Percentiles rank a stretch among this genome's conserved stretches.
These are phyloP conservation scores for Naegleria gruberi DNA, from an alignment of 208 protist genomes.

Conservation along the genomic window DNA sequence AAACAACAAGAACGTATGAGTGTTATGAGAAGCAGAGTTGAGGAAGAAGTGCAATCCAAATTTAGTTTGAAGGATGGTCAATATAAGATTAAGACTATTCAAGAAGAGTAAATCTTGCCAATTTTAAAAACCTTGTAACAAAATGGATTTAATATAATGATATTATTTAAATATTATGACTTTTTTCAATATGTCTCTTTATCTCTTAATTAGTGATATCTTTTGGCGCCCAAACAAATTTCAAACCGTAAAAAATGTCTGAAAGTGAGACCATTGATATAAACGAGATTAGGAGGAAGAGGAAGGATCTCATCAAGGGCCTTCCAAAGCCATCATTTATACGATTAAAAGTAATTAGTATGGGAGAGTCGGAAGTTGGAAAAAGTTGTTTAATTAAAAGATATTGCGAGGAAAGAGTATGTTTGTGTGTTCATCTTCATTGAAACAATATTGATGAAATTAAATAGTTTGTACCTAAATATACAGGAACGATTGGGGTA, in stretches of 20 bases:
- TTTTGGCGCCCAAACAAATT: neutral
- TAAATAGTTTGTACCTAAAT: conserved; percentile 79
- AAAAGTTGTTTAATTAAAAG: conserved; percentile 92
- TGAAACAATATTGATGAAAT: neutral
- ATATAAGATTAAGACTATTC: neutral
- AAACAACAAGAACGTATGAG: neutral
- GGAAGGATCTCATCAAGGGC: neutral
- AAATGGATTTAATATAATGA: neutral
- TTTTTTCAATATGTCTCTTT: neutral
- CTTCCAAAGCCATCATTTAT: conserved; percentile 32
- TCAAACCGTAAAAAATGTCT: neutral
- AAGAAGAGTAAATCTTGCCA: neutral
- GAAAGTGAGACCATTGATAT: neutral
- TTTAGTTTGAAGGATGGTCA: neutral
- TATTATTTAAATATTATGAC: neutral
- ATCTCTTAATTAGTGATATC: neutral
- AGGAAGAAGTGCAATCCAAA: neutral
- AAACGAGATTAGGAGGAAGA: neutral
- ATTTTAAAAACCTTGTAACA: neutral
- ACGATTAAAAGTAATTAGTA: conserved; percentile 73
- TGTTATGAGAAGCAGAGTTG: neutral
- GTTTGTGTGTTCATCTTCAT: neutral
- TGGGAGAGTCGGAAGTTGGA: conserved; percentile 72
- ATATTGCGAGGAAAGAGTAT: conserved; percentile 75
- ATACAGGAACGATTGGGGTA: conserved; percentile 92